Percentiles rank a stretch among this genome's conserved stretches.
These are phyloP conservation scores for Sugiyamaella sp. DNA, from an alignment of 1,139 yeast genomes.

Conservation along the genomic window DNA sequence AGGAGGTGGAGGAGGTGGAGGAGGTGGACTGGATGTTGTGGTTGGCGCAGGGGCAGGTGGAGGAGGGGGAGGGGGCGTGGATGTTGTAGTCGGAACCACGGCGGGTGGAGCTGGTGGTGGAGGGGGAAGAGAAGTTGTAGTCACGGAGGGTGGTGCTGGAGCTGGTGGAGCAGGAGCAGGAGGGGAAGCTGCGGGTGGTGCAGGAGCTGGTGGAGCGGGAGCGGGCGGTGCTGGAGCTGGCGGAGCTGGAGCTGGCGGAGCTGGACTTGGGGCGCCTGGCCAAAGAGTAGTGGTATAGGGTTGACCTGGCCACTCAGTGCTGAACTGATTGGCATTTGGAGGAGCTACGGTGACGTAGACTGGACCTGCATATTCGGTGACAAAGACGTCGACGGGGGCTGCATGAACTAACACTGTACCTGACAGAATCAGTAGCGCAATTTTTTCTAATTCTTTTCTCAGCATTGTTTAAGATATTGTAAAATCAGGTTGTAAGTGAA, in stretches of 20 bases:
- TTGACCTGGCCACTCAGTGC: conserved; percentile 21
- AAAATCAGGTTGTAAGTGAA: neutral
- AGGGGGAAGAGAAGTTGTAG: conserved; percentile 16
- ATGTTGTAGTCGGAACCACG: conserved; percentile 6
- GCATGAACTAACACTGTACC: conserved; percentile 15
- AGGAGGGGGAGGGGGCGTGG: conserved; percentile 16
- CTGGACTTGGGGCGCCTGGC: conserved; percentile 21
- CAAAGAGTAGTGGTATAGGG: conserved; percentile 19
- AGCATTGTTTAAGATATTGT: conserved; percentile 8
- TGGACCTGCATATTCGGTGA: conserved; percentile 30
- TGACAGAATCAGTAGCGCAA: conserved; percentile 9
- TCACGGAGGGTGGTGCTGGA: conserved; percentile 11
- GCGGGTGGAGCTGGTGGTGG: conserved; percentile 14
- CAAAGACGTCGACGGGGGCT: conserved; percentile 23
- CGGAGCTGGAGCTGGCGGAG: conserved; percentile 16
- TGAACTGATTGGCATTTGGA: conserved; percentile 23
- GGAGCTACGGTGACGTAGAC: conserved; percentile 30
- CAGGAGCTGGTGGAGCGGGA: conserved; percentile 18
- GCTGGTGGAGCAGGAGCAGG: conserved; percentile 18
- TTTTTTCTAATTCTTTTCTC: conserved; percentile 6
- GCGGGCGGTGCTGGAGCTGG: conserved; percentile 19
- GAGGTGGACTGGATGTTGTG: conserved; percentile 6
- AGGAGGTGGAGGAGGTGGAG: conserved; percentile 14
- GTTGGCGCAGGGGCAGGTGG: conserved; percentile 22
- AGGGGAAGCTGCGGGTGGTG: conserved; percentile 15